Base-by-base conservation (phyloP, 352 stramenopile species). In the Pythium guiyangense region DNA sequence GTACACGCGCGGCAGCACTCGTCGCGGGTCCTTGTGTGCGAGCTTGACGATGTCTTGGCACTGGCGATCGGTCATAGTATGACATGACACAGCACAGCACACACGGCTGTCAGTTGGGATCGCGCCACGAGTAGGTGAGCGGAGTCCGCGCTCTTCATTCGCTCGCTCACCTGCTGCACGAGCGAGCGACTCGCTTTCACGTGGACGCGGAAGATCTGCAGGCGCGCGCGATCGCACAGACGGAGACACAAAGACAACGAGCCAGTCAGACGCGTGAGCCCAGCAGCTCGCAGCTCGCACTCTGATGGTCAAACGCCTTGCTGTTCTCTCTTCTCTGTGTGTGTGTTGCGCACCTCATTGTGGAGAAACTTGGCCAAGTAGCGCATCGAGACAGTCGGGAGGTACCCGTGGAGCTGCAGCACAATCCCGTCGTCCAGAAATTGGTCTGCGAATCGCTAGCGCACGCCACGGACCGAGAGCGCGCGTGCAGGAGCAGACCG, bases 361-460 rank as follows among this genome's bases (percentile, higher is more conserved):
- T 74, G 62, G 22, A 86, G 67, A 22, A 64, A 63, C 9, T 64
- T 57, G 17, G 52, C 51, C 40, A 87, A 14, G 61, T 75, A 80
- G 17, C 71, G 70, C 4, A 84, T 62, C 18, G 73, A 84, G 27
- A 84, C 74, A 25, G 65, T 60, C 11, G 74, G 70, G 18, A 87
- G 54, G 61, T 87, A 87, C 26, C 77, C 77, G 58, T 87, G 72
- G 8, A 87, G 47, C 22, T 84, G 70, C 43, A 87, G 49, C 18
- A 84, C 74, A 42, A 76, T 47, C 1, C 63, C 57, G 56, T 84
- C 69, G 2, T 25, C 63, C 18, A 77, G 54, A 35, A 52, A 60
- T 10, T 42, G 49, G 1, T 54, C 52, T 6, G 70, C 74, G 55
- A 87, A 87, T 12, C 76, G 57, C 77, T 86, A 52, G 35, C 10